Base-by-base conservation (phyloP, 805 yeast species). In the Saccharomycopsis selenospora region DNA sequence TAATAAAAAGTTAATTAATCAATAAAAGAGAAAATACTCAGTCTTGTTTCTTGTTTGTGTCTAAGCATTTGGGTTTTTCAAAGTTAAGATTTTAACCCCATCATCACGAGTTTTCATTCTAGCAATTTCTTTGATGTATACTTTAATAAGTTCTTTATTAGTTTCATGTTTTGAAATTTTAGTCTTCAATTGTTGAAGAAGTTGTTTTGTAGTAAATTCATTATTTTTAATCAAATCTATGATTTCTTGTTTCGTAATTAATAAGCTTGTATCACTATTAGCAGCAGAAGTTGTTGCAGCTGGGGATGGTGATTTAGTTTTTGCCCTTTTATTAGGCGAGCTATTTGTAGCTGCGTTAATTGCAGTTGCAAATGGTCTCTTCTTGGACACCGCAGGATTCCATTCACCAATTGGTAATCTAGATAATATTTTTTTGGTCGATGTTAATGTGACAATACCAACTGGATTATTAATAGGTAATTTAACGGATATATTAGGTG, bases 341-440 rank as follows among this genome's bases (percentile, higher is more conserved):
- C 13, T 46, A 20, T 36, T 25, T 25, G 13, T 18, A 7, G 40
- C 47, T n/a, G 50, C 57, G 38, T 57, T 67, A 47, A 62, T 62
- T 54, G 55, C 61, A 56, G 70, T 18, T 11, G 63, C 66, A 27
- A 55, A 50, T 10, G 57, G 54, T 48, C 71, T 56, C 47, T 64
- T 63, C 56, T 62, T 75, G 53, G 70, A 70, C 8, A 69, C 70
- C 28, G 63, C 61, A 20, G 96, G 91, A 64, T 82, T 82, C 96
- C 96, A 90, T 47, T 80, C 85, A 24, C 95, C 95, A 17, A 62
- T 67, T 2, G 93, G 93, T 66, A 89, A 88, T 30, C 75, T 75
- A 14, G 66, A 62, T 51, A 90, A 70, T 13, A 85, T 70, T 33
- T 71, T 70, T 11, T 76, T 71, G 4, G 84, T 78, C 1, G 89